These are phyloP conservation scores for Oryza longistaminata DNA, from an alignment of 176 grass and related monocot genomes.

Conservation along the genomic window DNA sequence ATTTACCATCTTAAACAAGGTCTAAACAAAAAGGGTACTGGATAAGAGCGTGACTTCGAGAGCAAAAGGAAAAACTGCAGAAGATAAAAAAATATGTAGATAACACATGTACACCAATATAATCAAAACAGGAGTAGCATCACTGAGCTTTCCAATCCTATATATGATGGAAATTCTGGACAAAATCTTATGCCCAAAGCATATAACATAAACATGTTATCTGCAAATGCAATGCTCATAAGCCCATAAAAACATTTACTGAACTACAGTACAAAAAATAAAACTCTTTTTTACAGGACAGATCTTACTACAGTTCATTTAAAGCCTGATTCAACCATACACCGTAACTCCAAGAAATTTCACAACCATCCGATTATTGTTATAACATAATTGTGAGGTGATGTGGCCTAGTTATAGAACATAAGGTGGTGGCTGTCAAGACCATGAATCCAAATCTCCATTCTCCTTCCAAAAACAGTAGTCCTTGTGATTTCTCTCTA, in stretches of 20 bases:
- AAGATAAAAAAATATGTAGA: background rate
- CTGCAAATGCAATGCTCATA: background rate
- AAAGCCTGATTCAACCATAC: background rate
- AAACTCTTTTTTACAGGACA: background rate
- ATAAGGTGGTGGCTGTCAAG: no score
- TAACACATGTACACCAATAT: background rate
- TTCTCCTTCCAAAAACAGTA: no score
- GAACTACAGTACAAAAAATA: background rate
- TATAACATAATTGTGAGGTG: slow-evolving; percentile 1
- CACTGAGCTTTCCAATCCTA: background rate
- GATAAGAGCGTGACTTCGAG: no score
- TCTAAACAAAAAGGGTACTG: background rate
- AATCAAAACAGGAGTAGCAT: background rate
- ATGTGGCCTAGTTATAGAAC: background rate
- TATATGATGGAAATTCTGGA: background rate
- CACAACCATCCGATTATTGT: background rate
- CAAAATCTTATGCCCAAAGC: background rate
- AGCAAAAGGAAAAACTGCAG: background rate
- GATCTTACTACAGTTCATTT: background rate
- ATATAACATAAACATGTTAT: background rate
- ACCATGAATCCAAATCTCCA: no score
- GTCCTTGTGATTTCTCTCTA: no score
- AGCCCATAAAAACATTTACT: background rate
- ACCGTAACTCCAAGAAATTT: background rate
- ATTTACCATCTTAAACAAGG: background rate